Evolutionary conservation across 2,329 filamentous ascomycete genomes (phyloP).

Genomic region (Colletotrichum sp.): DNA sequence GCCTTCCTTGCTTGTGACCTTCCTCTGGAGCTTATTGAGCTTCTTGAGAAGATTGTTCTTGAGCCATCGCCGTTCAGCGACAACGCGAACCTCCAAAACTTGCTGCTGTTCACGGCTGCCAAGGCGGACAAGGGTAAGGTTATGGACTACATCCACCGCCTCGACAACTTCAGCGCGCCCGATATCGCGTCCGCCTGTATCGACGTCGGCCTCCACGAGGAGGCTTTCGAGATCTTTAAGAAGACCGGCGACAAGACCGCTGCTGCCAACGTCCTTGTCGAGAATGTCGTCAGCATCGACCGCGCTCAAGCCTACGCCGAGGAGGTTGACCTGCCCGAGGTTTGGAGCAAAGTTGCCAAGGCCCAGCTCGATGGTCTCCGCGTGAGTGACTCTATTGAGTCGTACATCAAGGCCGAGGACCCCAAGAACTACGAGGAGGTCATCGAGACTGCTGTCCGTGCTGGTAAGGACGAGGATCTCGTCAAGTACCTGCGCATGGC

Average conservation of each 20-base stretch:
- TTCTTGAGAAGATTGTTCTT: conserved; percentile 98
- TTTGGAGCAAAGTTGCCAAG: conserved; percentile 99
- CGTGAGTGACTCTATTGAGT: conserved; percentile 90
- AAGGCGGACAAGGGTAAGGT: conserved; percentile 95
- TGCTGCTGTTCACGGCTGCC: conserved; percentile 93
- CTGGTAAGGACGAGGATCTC: conserved; percentile 96
- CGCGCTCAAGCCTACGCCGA: conserved; percentile 95
- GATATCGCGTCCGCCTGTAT: conserved; percentile 95
- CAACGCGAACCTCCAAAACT: conserved; percentile 94
- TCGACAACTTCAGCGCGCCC: conserved; percentile 87
- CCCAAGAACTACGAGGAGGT: conserved; percentile 94
- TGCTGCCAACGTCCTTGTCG: conserved; percentile 90
- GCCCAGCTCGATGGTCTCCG: conserved; percentile 96
- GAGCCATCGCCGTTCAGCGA: conserved; percentile 99
- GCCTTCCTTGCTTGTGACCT: conserved; percentile 91
- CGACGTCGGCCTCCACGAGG: conserved; percentile 92
- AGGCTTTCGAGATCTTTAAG: conserved; percentile 98
- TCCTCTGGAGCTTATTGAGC: conserved; percentile 92
- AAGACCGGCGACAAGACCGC: conserved; percentile 90
- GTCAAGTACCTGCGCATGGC: conserved; percentile 98
- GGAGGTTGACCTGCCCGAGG: conserved; percentile 89
- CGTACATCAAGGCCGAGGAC: conserved; percentile 94
- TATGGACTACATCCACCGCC: conserved; percentile 93
- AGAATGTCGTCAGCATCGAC: conserved; percentile 97
- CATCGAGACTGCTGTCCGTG: conserved; percentile 92